phyloP scores from a whole-genome alignment of 192 early-diverging fungal genomes.

The Coemansia sp. region DNA sequence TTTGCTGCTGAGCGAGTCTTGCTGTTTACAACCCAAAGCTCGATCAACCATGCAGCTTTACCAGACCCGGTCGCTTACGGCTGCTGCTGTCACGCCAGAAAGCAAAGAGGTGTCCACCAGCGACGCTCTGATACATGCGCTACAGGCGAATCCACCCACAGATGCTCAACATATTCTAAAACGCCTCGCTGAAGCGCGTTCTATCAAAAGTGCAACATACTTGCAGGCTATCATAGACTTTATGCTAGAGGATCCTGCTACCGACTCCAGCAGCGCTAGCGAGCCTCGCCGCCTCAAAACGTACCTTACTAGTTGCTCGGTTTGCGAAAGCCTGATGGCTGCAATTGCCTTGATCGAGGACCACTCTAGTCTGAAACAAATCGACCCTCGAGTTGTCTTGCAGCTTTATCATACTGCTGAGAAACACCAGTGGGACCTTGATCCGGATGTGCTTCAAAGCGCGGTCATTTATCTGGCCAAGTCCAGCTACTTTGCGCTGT shows the following conservation, averaged over 20 bases:
- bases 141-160: conserved; percentile 9
- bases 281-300: conserved; percentile 8
- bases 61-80: too few species aligned
- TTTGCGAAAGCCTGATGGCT: conserved; percentile 27
- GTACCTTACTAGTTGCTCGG: conserved; percentile 16
- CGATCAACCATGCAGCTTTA: too few species aligned
- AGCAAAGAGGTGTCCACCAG: background rate
- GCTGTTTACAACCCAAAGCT: too few species aligned
- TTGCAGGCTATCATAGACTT: conserved; percentile 19
- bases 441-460: conserved; percentile 10
- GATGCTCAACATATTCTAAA: conserved; percentile 18
- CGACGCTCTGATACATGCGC: background rate
- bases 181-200: conserved; percentile 28
- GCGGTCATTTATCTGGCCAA: conserved; percentile 25
- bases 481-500: conserved; percentile 9
- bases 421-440: conserved; percentile 19
- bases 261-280: background rate
- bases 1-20: too few species aligned
- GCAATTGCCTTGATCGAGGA: conserved; percentile 21
- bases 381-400: conserved; percentile 14
- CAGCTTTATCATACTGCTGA: conserved; percentile 14
- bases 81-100: background rate
- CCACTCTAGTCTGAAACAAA: background rate
- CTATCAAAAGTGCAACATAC: conserved; percentile 20
- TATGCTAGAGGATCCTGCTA: background rate